These are phyloP conservation scores for Magnusiomyces paraingens DNA, from an alignment of 1,139 yeast species.

Conservation along the genomic window DNA sequence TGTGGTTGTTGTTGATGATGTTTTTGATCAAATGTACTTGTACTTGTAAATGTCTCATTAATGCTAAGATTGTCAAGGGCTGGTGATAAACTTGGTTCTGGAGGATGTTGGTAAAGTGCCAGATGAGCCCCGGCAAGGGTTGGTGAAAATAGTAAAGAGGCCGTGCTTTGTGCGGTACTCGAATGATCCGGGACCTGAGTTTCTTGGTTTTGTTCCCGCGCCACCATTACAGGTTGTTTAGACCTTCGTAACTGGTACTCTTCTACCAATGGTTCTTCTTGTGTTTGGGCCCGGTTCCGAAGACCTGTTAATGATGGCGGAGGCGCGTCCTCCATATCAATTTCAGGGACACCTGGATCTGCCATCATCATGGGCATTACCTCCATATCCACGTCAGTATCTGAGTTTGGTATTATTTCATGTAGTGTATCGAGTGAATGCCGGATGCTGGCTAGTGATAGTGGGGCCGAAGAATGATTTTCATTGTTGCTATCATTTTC, in stretches of 20 bases:
- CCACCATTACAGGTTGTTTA: not conserved
- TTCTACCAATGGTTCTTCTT: too few relatives aligned
- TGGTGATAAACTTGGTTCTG: not conserved
- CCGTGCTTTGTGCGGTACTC: not conserved
- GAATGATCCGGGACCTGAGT: not conserved
- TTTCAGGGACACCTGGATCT: not conserved
- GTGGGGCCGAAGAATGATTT: too few relatives aligned
- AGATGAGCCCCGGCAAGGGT: conserved; percentile 15
- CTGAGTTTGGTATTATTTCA: too few relatives aligned
- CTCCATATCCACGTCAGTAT: too few relatives aligned
- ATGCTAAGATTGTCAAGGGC: conserved; percentile 1
- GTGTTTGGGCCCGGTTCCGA: too few relatives aligned
- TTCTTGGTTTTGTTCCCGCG: not conserved
- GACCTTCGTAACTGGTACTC: too few relatives aligned
- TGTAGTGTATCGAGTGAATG: too few relatives aligned
- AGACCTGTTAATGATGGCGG: too few relatives aligned
- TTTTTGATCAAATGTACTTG: too few relatives aligned
- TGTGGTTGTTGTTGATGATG: not conserved
- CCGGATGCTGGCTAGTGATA: too few relatives aligned
- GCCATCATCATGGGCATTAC: not conserved
- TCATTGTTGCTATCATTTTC: too few relatives aligned
- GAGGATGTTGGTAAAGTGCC: conserved; percentile 8
- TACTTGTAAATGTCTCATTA: too few relatives aligned
- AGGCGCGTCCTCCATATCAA: conserved; percentile 7
- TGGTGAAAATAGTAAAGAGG: conserved; percentile 13